These are phyloP conservation scores for Salvia splendens DNA, from an alignment of 257 asterid genomes.

Conservation along the genomic window DNA sequence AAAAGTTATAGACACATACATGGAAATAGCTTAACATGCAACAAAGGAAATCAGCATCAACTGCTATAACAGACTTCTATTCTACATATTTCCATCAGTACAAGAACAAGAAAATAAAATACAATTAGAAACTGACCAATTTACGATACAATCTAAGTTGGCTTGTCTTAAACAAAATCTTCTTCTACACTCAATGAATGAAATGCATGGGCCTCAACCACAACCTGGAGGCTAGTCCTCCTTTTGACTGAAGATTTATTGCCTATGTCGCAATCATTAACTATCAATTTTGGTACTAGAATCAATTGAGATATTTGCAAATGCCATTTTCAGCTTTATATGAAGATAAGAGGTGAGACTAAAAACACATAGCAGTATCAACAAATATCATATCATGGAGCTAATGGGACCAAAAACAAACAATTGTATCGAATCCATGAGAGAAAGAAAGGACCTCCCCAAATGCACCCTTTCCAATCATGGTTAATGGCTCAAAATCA, in stretches of 20 bases:
- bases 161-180: neutral
- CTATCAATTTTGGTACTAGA: neutral
- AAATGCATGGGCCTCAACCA: slow-evolving; percentile 23
- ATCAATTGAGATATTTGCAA: neutral
- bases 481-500: slow-evolving; percentile 92
- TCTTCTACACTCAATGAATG: neutral
- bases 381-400: slow-evolving; percentile 11
- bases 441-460: slow-evolving; percentile 66
- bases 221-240: neutral
- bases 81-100: slow-evolving; percentile 7
- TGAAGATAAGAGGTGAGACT: neutral
- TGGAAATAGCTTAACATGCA: slow-evolving; percentile 14
- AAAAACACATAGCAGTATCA: slow-evolving; percentile 12
- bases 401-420: slow-evolving; percentile 8
- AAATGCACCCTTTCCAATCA: slow-evolving; percentile 97
- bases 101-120: slow-evolving; percentile 14
- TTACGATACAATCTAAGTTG: slow-evolving; percentile 8
- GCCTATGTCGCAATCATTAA: neutral
- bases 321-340: slow-evolving; percentile 20
- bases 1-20: slow-evolving; percentile 4
- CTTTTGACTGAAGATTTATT: slow-evolving; percentile 6
- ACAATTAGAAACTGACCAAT: neutral
- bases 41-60: neutral
- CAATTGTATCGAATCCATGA: neutral
- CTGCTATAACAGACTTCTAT: neutral